These are phyloP conservation scores for Kregervanrija delftensis DNA, from an alignment of 805 yeast species.

Conservation along the genomic window DNA sequence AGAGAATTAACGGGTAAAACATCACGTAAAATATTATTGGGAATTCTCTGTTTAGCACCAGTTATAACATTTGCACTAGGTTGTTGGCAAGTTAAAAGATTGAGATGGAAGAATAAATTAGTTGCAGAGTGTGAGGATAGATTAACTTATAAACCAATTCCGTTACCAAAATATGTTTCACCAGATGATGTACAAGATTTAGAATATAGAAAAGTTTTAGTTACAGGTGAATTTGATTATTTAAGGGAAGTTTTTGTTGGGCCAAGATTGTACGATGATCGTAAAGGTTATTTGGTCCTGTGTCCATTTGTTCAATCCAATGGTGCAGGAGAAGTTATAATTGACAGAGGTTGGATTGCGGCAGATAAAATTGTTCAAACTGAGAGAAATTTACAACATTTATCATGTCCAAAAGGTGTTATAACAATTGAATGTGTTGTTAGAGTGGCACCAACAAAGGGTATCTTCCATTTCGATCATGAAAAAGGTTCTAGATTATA, in stretches of 20 bases:
- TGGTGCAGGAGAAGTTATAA: slow-evolving; percentile 69
- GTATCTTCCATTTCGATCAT: slow-evolving; percentile 60
- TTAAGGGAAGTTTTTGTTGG: slow-evolving; percentile 88
- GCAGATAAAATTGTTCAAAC: slow-evolving; percentile 57
- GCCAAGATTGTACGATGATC: slow-evolving; percentile 70
- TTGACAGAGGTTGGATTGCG: slow-evolving; percentile 89
- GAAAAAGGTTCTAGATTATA: slow-evolving; percentile 62
- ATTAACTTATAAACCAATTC: slow-evolving; percentile 63
- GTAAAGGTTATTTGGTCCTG: slow-evolving; percentile 69
- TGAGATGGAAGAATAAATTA: slow-evolving; percentile 81
- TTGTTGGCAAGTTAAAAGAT: slow-evolving; percentile 83
- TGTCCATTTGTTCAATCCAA: slow-evolving; percentile 75
- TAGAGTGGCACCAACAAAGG: slow-evolving; percentile 58
- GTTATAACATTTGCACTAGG: slow-evolving; percentile 80
- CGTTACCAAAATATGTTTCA: slow-evolving; percentile 59
- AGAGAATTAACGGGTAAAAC: slow-evolving; percentile 17
- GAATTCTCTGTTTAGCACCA: slow-evolving; percentile 68
- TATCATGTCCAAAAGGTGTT: slow-evolving; percentile 67
- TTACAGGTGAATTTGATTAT: slow-evolving; percentile 76
- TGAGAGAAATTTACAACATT: slow-evolving; percentile 51
- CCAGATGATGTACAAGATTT: slow-evolving; percentile 61
- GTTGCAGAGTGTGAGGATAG: slow-evolving; percentile 80
- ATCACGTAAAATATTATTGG: slow-evolving; percentile 25
- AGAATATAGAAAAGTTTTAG: slow-evolving; percentile 74
- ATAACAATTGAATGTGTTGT: slow-evolving; percentile 70